Base-by-base conservation (phyloP, 2,329 filamentous ascomycete species). In the Chrysoporthe austroafricana region DNA sequence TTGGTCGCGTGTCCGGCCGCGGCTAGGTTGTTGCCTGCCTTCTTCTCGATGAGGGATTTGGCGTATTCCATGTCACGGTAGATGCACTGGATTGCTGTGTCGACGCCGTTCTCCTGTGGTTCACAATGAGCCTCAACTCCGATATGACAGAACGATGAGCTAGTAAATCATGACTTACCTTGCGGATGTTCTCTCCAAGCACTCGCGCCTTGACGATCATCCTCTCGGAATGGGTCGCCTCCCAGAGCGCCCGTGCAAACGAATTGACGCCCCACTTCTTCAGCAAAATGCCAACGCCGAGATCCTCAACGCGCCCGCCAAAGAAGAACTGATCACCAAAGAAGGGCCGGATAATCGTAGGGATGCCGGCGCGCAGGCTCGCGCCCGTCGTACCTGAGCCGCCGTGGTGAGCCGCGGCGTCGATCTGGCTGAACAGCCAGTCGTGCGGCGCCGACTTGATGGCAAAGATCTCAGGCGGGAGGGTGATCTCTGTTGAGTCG, bases 301-400 rank as follows among this genome's bases (percentile, higher is more conserved):
- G 84, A 74, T 98, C 95, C 77, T 98, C 94, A 1, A 98, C 91
- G 4, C 96, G 87, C 42, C 85, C 88, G 7, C 94, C 96, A 74
- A 97, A 98, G 83, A 99, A 99, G 84, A 91, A 97, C 76, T 99
- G 96, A 74, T 99, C 96, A 5, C 96, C 96, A 76, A 99, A 99
- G 82, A 98, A 99, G 0, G 96, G 96, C 70, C 95, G 92, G 76
- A 98, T 91, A 71, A 99, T 94, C 0, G 96, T 98, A 0, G 96
- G 96, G 5, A 97, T 88, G 2, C 96, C 96, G 0, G 94, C 94
- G 63, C 96, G 87, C 61, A 99, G 83, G 77, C 93, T 97, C 0
- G 96, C 96, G 1, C 96, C 96, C 0, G 96, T 99, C 0, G 96
- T 99, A 1, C 96, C 96, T 4, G 94, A 93, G 5, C 96, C 96